phyloP scores from a whole-genome alignment of 2,329 filamentous ascomycete genomes.

The Ceratocystis papillata region DNA sequence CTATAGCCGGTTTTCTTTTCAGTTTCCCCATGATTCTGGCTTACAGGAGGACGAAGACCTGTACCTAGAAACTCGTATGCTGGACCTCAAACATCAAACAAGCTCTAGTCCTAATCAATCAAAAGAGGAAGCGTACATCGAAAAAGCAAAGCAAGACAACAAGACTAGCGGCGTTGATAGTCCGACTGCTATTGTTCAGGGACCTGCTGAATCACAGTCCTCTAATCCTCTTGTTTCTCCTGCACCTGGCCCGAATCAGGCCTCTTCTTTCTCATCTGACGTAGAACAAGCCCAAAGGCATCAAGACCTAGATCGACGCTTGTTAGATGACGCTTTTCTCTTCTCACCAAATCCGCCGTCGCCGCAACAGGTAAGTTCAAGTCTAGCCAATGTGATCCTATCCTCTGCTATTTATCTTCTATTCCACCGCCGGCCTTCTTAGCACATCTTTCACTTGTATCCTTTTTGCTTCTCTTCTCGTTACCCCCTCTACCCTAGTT shows the following conservation, averaged over 20 bases:
- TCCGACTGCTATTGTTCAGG: not conserved
- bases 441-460: not conserved
- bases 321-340: not conserved
- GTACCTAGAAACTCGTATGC: slow-evolving; percentile 3
- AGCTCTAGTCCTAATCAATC: not conserved
- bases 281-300: not conserved
- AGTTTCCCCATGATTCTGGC: not conserved
- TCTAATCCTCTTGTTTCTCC: slow-evolving; percentile 6
- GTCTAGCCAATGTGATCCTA: not conserved
- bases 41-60: not conserved
- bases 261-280: not conserved
- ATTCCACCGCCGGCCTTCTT: not conserved
- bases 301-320: not conserved
- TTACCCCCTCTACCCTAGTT: not conserved
- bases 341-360: slow-evolving; percentile 3
- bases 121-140: not conserved
- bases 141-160: not conserved
- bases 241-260: not conserved
- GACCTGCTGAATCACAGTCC: not conserved
- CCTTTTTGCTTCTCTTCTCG: not conserved
- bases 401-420: not conserved
- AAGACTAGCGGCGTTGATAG: not conserved
- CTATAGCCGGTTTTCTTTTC: slow-evolving; percentile 1
- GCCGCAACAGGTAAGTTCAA: slow-evolving; percentile 8
- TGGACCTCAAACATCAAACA: not conserved